phyloP scores from a whole-genome alignment of 2,329 filamentous ascomycete genomes.

The Monilinia fructicola region DNA sequence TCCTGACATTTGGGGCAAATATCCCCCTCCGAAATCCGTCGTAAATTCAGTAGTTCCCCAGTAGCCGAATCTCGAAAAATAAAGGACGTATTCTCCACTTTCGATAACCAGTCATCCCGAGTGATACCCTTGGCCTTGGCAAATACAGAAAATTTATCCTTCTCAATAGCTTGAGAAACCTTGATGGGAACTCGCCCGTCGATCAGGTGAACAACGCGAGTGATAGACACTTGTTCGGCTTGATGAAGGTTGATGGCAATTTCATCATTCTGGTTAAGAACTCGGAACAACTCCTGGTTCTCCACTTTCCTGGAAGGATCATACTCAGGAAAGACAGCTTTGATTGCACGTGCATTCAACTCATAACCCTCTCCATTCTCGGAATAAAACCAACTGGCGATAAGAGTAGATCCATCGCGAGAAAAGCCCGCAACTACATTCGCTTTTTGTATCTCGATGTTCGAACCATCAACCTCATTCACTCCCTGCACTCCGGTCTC shows the following conservation, averaged over 20 bases:
- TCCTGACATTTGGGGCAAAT: constrained; percentile 67
- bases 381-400: constrained; percentile 60
- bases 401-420: constrained; percentile 63
- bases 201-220: constrained; percentile 2
- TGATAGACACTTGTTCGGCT: neutral
- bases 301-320: constrained; percentile 56
- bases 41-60: constrained; percentile 56
- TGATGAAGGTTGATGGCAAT: neutral
- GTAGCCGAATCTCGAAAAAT: constrained; percentile 42
- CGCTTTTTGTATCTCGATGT: constrained; percentile 45
- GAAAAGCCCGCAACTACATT: constrained; percentile 55
- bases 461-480: neutral
- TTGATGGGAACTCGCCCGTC: constrained; percentile 13
- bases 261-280: neutral
- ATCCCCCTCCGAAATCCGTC: constrained; percentile 67
- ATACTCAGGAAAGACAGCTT: constrained; percentile 62
- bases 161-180: neutral
- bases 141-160: neutral
- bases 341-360: constrained; percentile 64
- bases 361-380: constrained; percentile 37
- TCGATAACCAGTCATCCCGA: neutral
- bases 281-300: neutral
- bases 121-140: constrained; percentile 15
- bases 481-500: constrained; percentile 28
- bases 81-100: constrained; percentile 20